phyloP scores from a whole-genome alignment of 371 early-diverging fungal genomes.

The Mucor mucedo region DNA sequence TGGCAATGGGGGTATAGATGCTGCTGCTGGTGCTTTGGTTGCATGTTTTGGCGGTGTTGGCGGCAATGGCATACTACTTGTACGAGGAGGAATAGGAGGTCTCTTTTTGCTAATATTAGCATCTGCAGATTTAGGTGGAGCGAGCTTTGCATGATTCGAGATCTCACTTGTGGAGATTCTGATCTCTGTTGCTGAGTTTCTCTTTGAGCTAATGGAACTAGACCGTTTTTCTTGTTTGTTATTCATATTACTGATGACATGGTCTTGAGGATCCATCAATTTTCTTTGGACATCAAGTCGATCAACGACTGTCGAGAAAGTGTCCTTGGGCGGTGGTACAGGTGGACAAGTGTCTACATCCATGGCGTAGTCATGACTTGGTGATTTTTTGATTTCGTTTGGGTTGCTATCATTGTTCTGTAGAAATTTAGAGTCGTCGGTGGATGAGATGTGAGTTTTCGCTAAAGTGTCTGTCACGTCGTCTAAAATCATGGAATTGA shows the following conservation, averaged over 20 bases:
- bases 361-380: background rate
- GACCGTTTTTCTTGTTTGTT: constrained; percentile 15
- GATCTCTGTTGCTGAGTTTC: constrained; percentile 6
- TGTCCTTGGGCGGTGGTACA: constrained; percentile 22
- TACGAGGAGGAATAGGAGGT: constrained; percentile 26
- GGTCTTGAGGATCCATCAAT: constrained; percentile 4
- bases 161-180: constrained; percentile 9
- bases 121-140: constrained; percentile 3
- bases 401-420: background rate
- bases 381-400: background rate
- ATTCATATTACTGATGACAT: background rate
- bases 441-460: background rate
- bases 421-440: background rate
- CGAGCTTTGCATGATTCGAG: background rate
- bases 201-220: background rate
- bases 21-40: background rate
- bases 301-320: background rate
- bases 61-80: constrained; percentile 29
- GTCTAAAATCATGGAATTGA: constrained; percentile 9
- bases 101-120: background rate
- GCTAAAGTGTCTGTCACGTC: constrained; percentile 18
- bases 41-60: background rate
- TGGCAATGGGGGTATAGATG: background rate
- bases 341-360: background rate
- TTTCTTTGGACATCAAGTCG: background rate